Evolutionary conservation across 441 rosid genomes (phyloP).

Genomic region (Pelargonium cotyledonis): DNA sequence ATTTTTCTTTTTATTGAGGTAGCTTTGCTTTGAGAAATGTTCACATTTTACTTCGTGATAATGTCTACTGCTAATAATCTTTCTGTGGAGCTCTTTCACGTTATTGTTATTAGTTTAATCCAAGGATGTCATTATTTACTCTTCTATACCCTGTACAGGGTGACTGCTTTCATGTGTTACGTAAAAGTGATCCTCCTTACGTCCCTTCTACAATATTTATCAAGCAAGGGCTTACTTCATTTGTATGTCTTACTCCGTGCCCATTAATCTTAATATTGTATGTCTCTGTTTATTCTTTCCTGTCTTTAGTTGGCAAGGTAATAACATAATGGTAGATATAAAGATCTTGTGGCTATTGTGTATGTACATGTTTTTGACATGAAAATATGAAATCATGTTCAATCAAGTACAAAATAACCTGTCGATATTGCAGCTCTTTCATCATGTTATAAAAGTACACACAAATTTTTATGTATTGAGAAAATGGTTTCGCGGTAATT

Average conservation of each 20-base stretch:
- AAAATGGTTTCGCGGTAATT: not conserved
- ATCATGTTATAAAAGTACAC: not conserved
- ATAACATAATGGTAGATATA: not conserved
- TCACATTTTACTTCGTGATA: not conserved
- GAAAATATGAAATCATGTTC: no score
- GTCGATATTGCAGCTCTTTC: no score
- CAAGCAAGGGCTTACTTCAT: constrained; percentile 88
- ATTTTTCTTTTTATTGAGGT: constrained; percentile 6
- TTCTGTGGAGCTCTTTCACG: constrained; percentile 7
- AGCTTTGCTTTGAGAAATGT: constrained; percentile 1
- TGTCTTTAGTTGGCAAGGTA: constrained; percentile 8
- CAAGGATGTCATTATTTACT: constrained; percentile 13
- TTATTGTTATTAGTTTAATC: constrained; percentile 4
- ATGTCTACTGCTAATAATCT: not conserved
- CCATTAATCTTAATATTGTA: constrained; percentile 9
- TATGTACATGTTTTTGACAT: no score
- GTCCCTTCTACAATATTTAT: constrained; percentile 70
- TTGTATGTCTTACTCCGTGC: constrained; percentile 45
- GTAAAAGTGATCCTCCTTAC: constrained; percentile 94
- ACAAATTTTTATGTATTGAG: not conserved
- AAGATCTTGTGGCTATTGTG: no score
- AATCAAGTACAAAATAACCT: no score
- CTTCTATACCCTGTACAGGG: constrained; percentile 43
- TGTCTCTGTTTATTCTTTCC: constrained; percentile 10
- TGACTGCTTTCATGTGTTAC: constrained; percentile 96